phyloP scores from a whole-genome alignment of 495 filamentous ascomycete species.

The Aspergillus leporis region DNA sequence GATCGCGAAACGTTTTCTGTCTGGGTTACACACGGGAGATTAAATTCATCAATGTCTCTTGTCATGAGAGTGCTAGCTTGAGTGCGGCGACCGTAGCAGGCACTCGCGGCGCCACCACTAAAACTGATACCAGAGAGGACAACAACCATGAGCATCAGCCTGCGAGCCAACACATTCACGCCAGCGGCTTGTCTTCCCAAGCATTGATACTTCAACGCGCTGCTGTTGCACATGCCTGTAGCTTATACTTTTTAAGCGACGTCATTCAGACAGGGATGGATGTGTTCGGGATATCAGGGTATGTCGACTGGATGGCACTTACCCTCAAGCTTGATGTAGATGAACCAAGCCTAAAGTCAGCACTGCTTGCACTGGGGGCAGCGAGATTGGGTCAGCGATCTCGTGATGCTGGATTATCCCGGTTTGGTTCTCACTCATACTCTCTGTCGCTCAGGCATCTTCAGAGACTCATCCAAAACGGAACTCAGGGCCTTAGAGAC shows the following conservation, averaged over 20 bases:
- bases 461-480: background rate
- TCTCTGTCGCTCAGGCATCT: background rate
- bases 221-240: background rate
- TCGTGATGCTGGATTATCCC: too few species aligned
- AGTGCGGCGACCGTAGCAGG: too few species aligned
- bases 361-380: background rate
- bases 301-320: background rate
- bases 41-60: background rate
- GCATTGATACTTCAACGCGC: background rate
- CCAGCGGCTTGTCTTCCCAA: background rate
- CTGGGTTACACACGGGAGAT: background rate
- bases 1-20: background rate
- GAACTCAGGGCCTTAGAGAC: background rate
- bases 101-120: too few species aligned
- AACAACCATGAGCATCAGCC: too few species aligned
- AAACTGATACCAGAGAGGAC: background rate
- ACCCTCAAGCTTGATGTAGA: background rate
- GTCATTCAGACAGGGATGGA: background rate
- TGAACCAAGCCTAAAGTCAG: background rate
- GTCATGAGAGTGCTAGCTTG: background rate
- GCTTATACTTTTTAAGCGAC: background rate
- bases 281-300: background rate
- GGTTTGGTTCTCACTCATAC: background rate
- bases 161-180: background rate
- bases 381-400: background rate